Evolutionary conservation across 176 grass and related monocot genomes (phyloP).

Genomic region (Triticum dicoccoides): DNA sequence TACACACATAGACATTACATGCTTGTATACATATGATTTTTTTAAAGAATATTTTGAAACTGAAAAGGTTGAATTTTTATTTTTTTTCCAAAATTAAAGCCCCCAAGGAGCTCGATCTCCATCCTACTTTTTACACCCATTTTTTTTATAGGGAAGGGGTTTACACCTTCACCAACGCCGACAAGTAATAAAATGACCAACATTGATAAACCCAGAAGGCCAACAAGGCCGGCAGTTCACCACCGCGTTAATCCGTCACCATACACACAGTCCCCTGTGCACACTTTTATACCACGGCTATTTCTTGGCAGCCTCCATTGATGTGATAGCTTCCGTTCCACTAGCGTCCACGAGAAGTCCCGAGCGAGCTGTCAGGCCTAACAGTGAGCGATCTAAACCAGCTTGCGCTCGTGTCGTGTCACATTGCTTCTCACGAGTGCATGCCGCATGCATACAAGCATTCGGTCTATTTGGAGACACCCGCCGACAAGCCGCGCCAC

Average conservation of each 20-base stretch:
- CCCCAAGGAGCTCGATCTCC: too few species aligned
- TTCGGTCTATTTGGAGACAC: not conserved
- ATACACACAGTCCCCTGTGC: not conserved
- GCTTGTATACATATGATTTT: too few species aligned
- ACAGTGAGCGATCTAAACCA: slow-evolving; percentile 10
- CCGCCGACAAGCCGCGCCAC: slow-evolving; percentile 12
- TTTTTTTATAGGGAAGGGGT: too few species aligned
- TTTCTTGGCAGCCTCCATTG: not conserved
- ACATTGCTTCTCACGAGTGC: not conserved
- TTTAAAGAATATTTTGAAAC: too few species aligned
- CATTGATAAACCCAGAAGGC: not conserved
- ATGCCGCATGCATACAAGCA: not conserved
- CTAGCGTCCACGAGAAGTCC: not conserved
- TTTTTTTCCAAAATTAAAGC: too few species aligned
- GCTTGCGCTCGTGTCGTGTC: not conserved
- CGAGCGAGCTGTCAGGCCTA: not conserved
- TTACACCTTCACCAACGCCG: too few species aligned
- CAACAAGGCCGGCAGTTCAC: not conserved
- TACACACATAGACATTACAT: too few species aligned
- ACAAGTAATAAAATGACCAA: too few species aligned
- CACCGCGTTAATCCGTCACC: not conserved
- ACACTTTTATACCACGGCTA: not conserved
- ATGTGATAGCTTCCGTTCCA: slow-evolving; percentile 10
- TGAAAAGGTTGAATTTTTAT: too few species aligned
- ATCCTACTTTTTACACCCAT: too few species aligned